phyloP scores from a whole-genome alignment of 176 grass and related monocot genomes.

The Oryza meyeriana region DNA sequence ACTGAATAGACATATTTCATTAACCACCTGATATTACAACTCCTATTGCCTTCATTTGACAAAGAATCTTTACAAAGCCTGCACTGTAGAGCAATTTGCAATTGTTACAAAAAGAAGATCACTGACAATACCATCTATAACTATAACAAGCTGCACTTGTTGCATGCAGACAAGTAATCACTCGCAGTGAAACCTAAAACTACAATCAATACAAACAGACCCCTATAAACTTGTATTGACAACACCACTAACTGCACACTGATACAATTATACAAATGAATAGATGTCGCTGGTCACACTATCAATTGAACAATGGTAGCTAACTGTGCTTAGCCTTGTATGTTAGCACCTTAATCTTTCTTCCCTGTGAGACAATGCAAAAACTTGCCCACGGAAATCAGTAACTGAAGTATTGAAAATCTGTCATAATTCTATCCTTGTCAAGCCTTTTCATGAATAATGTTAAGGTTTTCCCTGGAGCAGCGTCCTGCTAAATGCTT shows the following conservation, averaged over 20 bases:
- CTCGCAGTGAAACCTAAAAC: neutral
- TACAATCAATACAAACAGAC: neutral
- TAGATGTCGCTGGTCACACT: neutral
- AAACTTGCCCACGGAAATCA: neutral
- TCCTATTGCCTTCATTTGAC: neutral
- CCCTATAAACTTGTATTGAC: neutral
- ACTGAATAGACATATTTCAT: neutral
- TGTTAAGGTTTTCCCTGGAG: neutral
- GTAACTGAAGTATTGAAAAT: neutral
- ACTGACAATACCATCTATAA: neutral
- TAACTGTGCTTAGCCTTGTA: conserved; percentile 5
- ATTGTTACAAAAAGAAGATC: neutral
- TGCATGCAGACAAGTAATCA: conserved; percentile 18
- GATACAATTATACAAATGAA: conserved; percentile 1
- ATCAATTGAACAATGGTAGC: neutral
- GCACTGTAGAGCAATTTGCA: neutral
- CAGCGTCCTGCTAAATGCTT: conserved; percentile 24
- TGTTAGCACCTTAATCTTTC: conserved; percentile 13
- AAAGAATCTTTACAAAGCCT: conserved; percentile 25
- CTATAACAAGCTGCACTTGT: neutral
- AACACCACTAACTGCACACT: conserved; percentile 30
- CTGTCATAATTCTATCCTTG: neutral
- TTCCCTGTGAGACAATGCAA: conserved; percentile 1
- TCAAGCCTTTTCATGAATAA: neutral
- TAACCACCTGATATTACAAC: neutral